Base-by-base conservation (phyloP, 2,329 filamentous ascomycete genomes). In the Colletotrichum viniferum region DNA sequence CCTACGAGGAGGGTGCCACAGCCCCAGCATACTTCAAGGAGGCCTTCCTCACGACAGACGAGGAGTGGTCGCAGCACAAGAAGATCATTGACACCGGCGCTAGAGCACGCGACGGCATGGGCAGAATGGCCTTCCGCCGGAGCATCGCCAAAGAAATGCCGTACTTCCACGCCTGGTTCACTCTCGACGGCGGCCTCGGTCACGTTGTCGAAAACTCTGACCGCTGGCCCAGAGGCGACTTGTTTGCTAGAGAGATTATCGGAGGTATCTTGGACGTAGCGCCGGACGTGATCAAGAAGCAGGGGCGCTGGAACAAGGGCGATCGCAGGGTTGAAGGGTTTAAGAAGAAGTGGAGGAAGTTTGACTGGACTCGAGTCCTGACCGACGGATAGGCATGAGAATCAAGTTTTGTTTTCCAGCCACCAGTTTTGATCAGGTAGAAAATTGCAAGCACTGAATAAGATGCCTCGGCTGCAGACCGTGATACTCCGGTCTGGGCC, bases 161-260 rank as follows among this genome's bases (percentile, higher is more conserved):
- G 0, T 99, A 99, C 83, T 99, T 99, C 81, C 97, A 99, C 83
- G 96, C 93, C 24, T 99, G 96, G 96, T 98, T 98, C 82, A 91
- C 92, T 68, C 87, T 99, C 1, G 96, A 99, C 81, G 97, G 97
- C 4, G 97, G 97, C 0, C 85, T 99, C 78, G 97, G 95, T 0
- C 97, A 99, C 83, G 88, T 99, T 10, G 94, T 99, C 0, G 97
- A 99, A 85, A 95, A 99, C 79, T 88, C 92, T 32, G 90, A 92
- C 64, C 88, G 92, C 66, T 99, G 97, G 97, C 97, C 97, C 0
- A 91, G 90, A 79, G 96, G 96, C 0, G 97, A 99, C 84, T 83
- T 98, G 21, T 99, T 99, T 83, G 97, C 97, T 3, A 88, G 97
- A 70, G 97, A 98, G 85, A 91, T 98, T 8, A 88, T 99, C 48